Evolutionary conservation across 192 early-diverging fungal species (phyloP).

Genomic region (Podila epigama): DNA sequence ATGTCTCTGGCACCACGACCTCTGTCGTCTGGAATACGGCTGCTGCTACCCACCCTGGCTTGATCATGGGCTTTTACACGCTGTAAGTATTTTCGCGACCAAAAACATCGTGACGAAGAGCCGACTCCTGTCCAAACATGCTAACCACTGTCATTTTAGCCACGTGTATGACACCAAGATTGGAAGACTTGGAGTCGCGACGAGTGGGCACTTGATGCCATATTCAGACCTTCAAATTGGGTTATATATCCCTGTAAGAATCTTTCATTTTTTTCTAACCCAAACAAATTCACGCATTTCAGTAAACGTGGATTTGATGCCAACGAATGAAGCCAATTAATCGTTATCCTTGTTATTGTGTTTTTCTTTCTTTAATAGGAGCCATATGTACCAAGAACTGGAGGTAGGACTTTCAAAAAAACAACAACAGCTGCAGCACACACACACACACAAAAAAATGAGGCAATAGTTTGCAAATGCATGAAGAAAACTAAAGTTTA

Average conservation of each 20-base stretch:
- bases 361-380: conserved; percentile 5
- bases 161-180: conserved; percentile 31
- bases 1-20: conserved; percentile 21
- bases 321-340: background rate
- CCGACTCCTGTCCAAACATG: background rate
- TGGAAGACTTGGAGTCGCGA: conserved; percentile 27
- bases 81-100: conserved; percentile 11
- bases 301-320: background rate
- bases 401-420: too few relatives aligned
- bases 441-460: too few relatives aligned
- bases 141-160: background rate
- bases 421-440: too few relatives aligned
- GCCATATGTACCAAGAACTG: conserved; percentile 29
- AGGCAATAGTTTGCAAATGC: too few relatives aligned
- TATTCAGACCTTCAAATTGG: conserved; percentile 45
- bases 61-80: conserved; percentile 39
- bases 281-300: too few relatives aligned
- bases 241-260: conserved; percentile 28
- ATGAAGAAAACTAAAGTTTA: too few relatives aligned
- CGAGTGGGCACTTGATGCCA: conserved; percentile 34
- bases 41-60: background rate
- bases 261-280: background rate
- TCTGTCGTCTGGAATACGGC: conserved; percentile 24
- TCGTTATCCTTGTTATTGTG: background rate
- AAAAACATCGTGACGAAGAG: background rate